A percentile compares a stretch with the other conserved stretches of the same genome.
These are phyloP conservation scores for Jaenimonas drosophilae DNA, from an alignment of 208 protist genomes.

Conservation along the genomic window DNA sequence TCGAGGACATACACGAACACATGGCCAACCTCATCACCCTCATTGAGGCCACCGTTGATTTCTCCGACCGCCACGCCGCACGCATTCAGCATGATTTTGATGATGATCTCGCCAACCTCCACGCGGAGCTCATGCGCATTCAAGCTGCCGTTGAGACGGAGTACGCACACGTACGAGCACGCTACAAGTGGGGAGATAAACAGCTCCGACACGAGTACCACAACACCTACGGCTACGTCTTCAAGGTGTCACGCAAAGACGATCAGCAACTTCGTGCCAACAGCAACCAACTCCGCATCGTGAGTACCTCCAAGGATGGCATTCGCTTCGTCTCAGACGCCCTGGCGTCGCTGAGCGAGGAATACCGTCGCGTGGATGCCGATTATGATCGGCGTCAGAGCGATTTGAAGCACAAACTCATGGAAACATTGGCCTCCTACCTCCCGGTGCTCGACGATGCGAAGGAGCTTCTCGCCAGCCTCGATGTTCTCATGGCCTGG, in stretches of 20 bases:
- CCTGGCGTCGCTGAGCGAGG: constrained; percentile 74
- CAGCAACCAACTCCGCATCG: constrained; percentile 56
- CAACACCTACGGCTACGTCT: constrained; percentile 82
- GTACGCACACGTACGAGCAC: constrained; percentile 39
- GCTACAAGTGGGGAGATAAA: constrained; percentile 81
- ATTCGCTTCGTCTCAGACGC: constrained; percentile 89
- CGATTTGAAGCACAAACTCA: constrained; percentile 85
- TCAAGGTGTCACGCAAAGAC: constrained; percentile 87
- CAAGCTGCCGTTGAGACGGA: constrained; percentile 72
- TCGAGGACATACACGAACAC: constrained; percentile 82
- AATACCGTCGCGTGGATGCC: constrained; percentile 59
- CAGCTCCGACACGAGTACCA: constrained; percentile 90
- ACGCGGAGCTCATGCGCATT: constrained; percentile 51
- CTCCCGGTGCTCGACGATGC: constrained; percentile 91
- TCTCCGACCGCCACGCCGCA: constrained; percentile 50
- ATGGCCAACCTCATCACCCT: constrained; percentile 71
- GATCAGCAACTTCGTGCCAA: constrained; percentile 83
- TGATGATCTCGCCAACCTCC: constrained; percentile 83
- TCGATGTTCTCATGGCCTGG: constrained; percentile 94
- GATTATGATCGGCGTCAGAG: constrained; percentile 75
- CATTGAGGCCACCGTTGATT: constrained; percentile 76
- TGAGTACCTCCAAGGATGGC: constrained; percentile 91
- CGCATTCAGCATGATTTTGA: constrained; percentile 93
- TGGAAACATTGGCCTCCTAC: constrained; percentile 92
- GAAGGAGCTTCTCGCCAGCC: constrained; percentile 84